Conservation (phyloP, 2,329 filamentous ascomycete species). For the Monosporascus sp. region DNA sequence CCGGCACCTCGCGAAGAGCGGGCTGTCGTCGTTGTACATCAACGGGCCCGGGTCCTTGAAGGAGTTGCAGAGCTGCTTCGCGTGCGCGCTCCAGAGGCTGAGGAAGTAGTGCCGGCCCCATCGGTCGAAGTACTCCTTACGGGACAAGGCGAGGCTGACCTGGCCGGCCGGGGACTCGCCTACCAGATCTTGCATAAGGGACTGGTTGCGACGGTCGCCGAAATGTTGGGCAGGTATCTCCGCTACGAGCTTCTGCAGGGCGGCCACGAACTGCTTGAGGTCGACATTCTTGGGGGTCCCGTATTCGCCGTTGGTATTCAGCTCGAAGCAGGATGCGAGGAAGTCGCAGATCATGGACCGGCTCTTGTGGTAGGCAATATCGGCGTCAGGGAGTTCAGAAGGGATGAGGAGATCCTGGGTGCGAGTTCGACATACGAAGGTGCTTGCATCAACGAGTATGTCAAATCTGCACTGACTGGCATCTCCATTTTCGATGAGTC, state of each 20-base stretch:
- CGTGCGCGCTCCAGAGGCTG: slow-evolving; percentile 51
- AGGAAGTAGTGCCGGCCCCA: slow-evolving; percentile 58
- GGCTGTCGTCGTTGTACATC: slow-evolving; percentile 44
- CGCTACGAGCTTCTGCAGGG: slow-evolving; percentile 26
- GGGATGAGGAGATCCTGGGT: slow-evolving; percentile 13
- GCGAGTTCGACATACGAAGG: slow-evolving; percentile 1
- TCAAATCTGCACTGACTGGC: slow-evolving; percentile 29
- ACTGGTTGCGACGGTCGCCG: slow-evolving; percentile 35
- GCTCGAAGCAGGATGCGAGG: slow-evolving; percentile 39
- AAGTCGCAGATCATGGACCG: slow-evolving; percentile 46
- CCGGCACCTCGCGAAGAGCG: slow-evolving; percentile 47
- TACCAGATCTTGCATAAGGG: slow-evolving; percentile 45
- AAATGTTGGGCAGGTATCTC: slow-evolving; percentile 28
- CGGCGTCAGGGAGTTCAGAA: slow-evolving; percentile 23
- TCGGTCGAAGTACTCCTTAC: slow-evolving; percentile 32
- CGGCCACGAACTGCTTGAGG: slow-evolving; percentile 9
- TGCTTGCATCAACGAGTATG: slow-evolving; percentile 24
- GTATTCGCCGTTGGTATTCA: slow-evolving; percentile 34
- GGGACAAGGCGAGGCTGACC: slow-evolving; percentile 41
- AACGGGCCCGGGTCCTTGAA: slow-evolving; percentile 58
- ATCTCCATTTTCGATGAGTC: slow-evolving; percentile 8
- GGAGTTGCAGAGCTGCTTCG: slow-evolving; percentile 53
- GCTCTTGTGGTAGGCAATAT: slow-evolving; percentile 47
- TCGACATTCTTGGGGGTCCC: slow-evolving; percentile 3
- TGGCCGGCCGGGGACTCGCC: slow-evolving; percentile 42